Conservation (phyloP, 208 protist species). For the Trypanosoma congolense region DNA sequence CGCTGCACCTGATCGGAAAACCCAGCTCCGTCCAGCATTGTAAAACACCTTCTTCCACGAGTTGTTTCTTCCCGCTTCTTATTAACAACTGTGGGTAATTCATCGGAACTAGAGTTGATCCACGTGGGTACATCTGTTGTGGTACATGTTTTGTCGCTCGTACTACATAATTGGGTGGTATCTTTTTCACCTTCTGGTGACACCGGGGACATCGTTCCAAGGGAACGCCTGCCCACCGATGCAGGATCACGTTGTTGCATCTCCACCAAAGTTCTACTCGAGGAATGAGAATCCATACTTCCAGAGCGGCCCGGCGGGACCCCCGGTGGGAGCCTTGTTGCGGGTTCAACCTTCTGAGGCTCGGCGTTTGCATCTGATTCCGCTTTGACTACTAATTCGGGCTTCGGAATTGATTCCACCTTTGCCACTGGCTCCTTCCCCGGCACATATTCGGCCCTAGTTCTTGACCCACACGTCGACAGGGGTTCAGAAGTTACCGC, state of each 20-base stretch:
- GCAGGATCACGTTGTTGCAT: not conserved
- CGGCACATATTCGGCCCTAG: no score
- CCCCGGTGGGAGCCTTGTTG: not conserved
- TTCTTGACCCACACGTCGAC: no score
- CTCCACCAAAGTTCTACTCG: not conserved
- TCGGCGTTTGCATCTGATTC: no score
- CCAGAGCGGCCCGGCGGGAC: no score
- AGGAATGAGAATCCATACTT: not conserved
- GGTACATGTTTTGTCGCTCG: not conserved
- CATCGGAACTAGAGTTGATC: not conserved
- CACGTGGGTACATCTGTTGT: not conserved
- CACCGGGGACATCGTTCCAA: not conserved
- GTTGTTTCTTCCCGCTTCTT: not conserved
- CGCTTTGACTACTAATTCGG: no score
- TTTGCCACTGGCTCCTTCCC: no score
- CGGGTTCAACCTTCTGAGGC: no score
- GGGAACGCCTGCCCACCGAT: not conserved
- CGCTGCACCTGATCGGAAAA: slow-evolving; percentile 11
- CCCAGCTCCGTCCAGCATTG: not conserved
- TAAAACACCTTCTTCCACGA: not conserved
- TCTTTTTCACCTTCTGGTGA: not conserved
- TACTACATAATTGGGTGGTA: not conserved
- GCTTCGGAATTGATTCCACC: no score
- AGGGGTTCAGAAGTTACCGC: no score
- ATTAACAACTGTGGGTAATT: not conserved